phyloP scores from a whole-genome alignment of 495 filamentous ascomycete genomes.

The Penicillium ochrochloron region DNA sequence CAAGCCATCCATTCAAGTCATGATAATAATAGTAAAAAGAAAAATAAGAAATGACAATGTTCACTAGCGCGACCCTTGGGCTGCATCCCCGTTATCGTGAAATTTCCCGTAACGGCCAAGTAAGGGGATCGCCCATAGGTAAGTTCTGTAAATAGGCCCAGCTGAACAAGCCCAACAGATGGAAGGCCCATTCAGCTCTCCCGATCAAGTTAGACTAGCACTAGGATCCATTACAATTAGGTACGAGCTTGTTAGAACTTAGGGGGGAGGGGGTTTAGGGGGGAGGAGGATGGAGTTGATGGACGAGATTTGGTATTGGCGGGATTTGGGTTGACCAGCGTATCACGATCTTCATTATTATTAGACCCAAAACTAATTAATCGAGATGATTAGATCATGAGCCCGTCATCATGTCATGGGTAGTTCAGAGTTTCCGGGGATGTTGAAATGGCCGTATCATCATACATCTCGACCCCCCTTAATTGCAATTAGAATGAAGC shows the following conservation, averaged over 20 bases:
- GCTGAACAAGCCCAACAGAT: not conserved
- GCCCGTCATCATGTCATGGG: conserved; percentile 5
- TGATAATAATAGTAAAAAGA: conserved; percentile 25
- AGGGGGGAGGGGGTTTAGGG: not conserved
- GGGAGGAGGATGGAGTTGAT: not conserved
- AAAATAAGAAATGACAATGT: conserved; percentile 34
- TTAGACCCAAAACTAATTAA: not conserved
- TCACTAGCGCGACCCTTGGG: conserved; percentile 37
- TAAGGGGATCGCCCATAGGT: conserved; percentile 27
- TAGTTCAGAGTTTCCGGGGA: not conserved
- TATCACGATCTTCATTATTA: conserved; percentile 13
- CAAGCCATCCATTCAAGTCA: conserved; percentile 22
- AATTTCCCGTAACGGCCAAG: conserved; percentile 34
- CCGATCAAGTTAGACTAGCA: not conserved
- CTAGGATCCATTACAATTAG: not conserved
- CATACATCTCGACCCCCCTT: conserved; percentile 20
- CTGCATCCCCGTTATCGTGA: conserved; percentile 40
- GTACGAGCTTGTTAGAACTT: not conserved
- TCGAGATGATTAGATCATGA: conserved; percentile 15
- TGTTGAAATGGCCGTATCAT: conserved; percentile 15
- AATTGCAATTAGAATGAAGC: conserved; percentile 18
- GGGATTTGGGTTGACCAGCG: not conserved
- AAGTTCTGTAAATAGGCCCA: not conserved
- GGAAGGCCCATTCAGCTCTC: not conserved
- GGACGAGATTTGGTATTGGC: not conserved